Percentiles rank a stretch among this genome's conserved stretches.
Evolutionary conservation across 805 yeast species (phyloP).

Genomic region (Metschnikowia noctiluminum): DNA sequence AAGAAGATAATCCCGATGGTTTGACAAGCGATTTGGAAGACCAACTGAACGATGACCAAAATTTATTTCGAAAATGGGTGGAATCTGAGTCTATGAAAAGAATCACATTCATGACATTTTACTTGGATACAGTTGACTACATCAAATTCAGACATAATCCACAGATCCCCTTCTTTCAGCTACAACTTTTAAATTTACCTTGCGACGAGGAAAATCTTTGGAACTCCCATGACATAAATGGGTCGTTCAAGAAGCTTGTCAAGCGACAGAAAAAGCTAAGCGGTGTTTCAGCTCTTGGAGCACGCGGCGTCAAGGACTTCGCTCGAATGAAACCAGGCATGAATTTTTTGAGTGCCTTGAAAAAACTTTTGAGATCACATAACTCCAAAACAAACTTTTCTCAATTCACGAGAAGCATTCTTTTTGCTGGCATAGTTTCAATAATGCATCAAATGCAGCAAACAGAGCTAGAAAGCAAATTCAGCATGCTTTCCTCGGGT

Average conservation of each 20-base stretch:
- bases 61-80: slow-evolving; percentile 64
- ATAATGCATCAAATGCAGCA: slow-evolving; percentile 73
- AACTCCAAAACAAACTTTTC: slow-evolving; percentile 19
- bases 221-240: slow-evolving; percentile 38
- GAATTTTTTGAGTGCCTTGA: slow-evolving; percentile 18
- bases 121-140: slow-evolving; percentile 75
- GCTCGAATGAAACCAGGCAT: slow-evolving; percentile 10
- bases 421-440: slow-evolving; percentile 64
- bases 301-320: slow-evolving; percentile 8
- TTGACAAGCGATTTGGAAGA: slow-evolving; percentile 10
- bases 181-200: slow-evolving; percentile 39
- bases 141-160: slow-evolving; percentile 73
- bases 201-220: slow-evolving; percentile 40
- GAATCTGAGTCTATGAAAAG: slow-evolving; percentile 77
- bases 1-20: slow-evolving; percentile 25
- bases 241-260: slow-evolving; percentile 36
- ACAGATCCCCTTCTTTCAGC: slow-evolving; percentile 35
- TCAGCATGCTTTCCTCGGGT: slow-evolving; percentile 27
- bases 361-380: slow-evolving; percentile 12
- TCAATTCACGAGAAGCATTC: slow-evolving; percentile 61
- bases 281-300: slow-evolving; percentile 2
- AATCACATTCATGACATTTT: slow-evolving; percentile 77
- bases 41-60: slow-evolving; percentile 23
- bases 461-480: slow-evolving; percentile 57
- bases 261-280: slow-evolving; percentile 30